Percentiles rank a stretch among this genome's conserved stretches.
phyloP scores from a whole-genome alignment of 176 grass and related monocot genomes.

The Ampelocalamus luodianensis region DNA sequence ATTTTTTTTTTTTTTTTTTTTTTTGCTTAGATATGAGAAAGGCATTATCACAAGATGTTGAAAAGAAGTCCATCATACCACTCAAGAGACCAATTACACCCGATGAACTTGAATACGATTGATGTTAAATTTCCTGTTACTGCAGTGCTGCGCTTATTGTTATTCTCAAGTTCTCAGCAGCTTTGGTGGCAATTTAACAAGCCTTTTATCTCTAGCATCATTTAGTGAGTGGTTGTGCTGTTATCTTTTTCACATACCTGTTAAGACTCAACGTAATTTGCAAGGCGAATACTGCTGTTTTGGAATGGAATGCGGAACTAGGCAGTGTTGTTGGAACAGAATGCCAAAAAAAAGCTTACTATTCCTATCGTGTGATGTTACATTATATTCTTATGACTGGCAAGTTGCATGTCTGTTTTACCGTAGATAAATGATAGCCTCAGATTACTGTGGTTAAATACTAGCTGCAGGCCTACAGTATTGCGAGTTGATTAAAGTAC shows the following conservation, averaged over 20 bases:
- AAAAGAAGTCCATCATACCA: slow-evolving; percentile 93
- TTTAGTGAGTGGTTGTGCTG: background rate
- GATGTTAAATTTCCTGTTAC: slow-evolving; percentile 19
- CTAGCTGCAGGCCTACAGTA: background rate
- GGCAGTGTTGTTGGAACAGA: background rate
- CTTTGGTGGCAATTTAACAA: background rate
- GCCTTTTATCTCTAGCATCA: background rate
- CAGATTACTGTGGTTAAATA: background rate
- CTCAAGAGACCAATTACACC: slow-evolving; percentile 91
- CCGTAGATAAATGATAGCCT: background rate
- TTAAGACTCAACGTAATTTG: background rate
- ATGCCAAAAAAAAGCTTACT: background rate
- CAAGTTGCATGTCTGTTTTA: background rate
- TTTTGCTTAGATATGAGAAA: slow-evolving; percentile 86
- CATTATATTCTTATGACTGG: background rate
- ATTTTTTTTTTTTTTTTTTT: background rate
- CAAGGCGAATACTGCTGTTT: background rate
- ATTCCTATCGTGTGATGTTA: background rate
- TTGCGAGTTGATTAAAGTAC: background rate
- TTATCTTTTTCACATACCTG: background rate
- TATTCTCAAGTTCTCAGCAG: background rate
- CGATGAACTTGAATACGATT: slow-evolving; percentile 99
- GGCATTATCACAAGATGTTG: slow-evolving; percentile 84
- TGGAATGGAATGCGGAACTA: background rate
- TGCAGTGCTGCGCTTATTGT: background rate